A percentile compares a stretch with the other conserved stretches of the same genome.
Evolutionary conservation across 2,329 filamentous ascomycete species (phyloP).

Genomic region (Clonostachys sp.): DNA sequence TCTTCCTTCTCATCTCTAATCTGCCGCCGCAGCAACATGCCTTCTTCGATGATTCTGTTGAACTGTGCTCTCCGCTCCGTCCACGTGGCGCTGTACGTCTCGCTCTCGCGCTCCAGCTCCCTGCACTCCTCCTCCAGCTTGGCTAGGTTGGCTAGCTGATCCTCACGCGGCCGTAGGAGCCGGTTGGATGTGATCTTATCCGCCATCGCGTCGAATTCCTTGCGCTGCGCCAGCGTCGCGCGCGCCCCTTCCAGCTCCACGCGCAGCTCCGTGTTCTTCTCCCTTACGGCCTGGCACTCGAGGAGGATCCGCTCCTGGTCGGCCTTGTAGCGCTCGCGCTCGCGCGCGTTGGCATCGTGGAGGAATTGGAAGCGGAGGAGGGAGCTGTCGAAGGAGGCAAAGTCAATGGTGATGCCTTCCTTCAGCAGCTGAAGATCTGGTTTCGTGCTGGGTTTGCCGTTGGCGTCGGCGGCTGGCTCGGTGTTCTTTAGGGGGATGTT

Average conservation of each 20-base stretch:
- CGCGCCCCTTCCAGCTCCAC: conserved; percentile 74
- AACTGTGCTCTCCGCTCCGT: conserved; percentile 81
- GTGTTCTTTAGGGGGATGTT: conserved; percentile 9
- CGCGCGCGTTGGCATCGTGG: conserved; percentile 73
- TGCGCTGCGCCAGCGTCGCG: conserved; percentile 70
- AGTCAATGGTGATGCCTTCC: conserved; percentile 83
- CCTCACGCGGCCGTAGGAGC: conserved; percentile 75
- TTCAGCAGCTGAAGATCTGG: conserved; percentile 62
- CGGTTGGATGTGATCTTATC: conserved; percentile 82
- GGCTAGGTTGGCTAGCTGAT: conserved; percentile 71
- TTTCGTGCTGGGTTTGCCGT: conserved; percentile 38
- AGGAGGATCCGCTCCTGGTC: conserved; percentile 76
- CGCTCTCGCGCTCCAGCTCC: conserved; percentile 80
- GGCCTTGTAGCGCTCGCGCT: conserved; percentile 76
- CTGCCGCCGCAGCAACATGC: conserved; percentile 76
- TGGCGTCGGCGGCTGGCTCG: conserved; percentile 28
- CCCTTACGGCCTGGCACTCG: conserved; percentile 73
- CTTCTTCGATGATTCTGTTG: conserved; percentile 83
- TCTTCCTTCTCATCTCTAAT: conserved; percentile 96
- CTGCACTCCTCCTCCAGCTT: conserved; percentile 87
- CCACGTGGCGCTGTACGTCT: conserved; percentile 79
- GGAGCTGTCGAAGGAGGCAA: conserved; percentile 80
- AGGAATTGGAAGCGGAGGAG: conserved; percentile 87
- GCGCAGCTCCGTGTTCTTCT: conserved; percentile 68
- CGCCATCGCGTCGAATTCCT: conserved; percentile 82